Evolutionary conservation across 768 basidiomycete species (phyloP).

Genomic region (Mrakia frigida): DNA sequence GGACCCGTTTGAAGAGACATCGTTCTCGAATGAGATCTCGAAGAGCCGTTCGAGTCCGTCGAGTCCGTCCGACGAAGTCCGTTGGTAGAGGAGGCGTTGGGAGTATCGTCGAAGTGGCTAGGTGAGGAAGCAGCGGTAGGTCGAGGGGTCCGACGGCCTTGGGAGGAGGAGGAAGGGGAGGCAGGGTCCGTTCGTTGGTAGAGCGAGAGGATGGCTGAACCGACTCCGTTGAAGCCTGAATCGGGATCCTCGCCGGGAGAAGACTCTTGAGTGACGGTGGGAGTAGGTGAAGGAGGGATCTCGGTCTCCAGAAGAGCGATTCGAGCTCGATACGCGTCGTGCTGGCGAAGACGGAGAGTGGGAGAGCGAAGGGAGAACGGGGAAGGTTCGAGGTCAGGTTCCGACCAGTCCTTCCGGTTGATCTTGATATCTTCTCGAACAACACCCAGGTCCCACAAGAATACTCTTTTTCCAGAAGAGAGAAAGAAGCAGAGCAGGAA

Average conservation of each 20-base stretch:
- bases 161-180: not conserved
- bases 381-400: too few relatives aligned
- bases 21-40: not conserved
- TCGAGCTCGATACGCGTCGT: constrained; percentile 22
- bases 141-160: constrained; percentile 10
- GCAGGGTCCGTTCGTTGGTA: constrained; percentile 5
- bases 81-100: not conserved
- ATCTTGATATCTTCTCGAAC: too few relatives aligned
- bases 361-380: too few relatives aligned
- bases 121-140: not conserved
- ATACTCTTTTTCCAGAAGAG: too few relatives aligned
- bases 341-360: not conserved
- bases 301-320: constrained; percentile 8
- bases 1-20: constrained; percentile 1
- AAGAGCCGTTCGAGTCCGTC: not conserved
- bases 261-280: not conserved
- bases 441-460: too few relatives aligned
- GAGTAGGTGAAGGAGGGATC: not conserved
- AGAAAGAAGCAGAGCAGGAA: too few relatives aligned
- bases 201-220: constrained; percentile 4
- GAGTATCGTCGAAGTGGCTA: not conserved
- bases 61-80: not conserved
- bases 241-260: not conserved
- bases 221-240: not conserved
- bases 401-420: too few relatives aligned